A percentile compares a stretch with the other conserved stretches of the same genome.
Conservation (phyloP, 306 rosid species). For the Crotalaria pallida region DNA sequence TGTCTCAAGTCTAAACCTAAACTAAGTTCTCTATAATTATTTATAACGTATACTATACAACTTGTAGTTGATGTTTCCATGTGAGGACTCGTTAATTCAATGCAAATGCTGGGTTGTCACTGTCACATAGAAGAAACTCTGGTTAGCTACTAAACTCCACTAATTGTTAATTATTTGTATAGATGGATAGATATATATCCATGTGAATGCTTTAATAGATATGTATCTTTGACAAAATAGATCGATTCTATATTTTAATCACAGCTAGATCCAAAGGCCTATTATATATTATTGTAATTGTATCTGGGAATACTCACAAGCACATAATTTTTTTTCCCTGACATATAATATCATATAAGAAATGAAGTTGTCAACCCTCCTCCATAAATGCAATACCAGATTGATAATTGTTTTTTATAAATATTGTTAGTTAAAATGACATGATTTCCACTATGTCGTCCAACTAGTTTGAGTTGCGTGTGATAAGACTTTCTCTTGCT, state of each 20-base stretch:
- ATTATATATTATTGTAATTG: conserved; percentile 14
- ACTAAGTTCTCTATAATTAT: too few species aligned
- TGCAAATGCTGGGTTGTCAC: conserved; percentile 20
- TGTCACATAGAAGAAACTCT: conserved; percentile 6
- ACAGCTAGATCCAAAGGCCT: conserved; percentile 25
- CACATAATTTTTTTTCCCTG: conserved; percentile 13
- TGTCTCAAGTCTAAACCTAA: too few species aligned
- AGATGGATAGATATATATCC: conserved; percentile 10
- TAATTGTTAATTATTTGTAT: conserved; percentile 25
- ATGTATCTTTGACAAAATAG: conserved; percentile 31
- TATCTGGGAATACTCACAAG: conserved; percentile 28
- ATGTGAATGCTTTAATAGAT: conserved; percentile 31
- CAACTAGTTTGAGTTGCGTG: conserved; percentile 31
- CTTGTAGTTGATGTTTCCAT: conserved; percentile 15
- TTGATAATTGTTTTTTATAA: not conserved
- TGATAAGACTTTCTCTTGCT: conserved; percentile 9
- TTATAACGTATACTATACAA: not conserved
- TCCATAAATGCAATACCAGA: conserved; percentile 23
- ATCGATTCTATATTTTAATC: not conserved
- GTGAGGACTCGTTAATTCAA: conserved; percentile 24
- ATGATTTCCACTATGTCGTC: conserved; percentile 18
- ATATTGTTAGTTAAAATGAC: not conserved
- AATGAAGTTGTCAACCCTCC: conserved; percentile 31
- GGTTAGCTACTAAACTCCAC: conserved; percentile 10
- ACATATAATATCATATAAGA: conserved; percentile 22